Evolutionary conservation across 2,329 filamentous ascomycete species (phyloP).

Genomic region (Cytospora leucostoma): DNA sequence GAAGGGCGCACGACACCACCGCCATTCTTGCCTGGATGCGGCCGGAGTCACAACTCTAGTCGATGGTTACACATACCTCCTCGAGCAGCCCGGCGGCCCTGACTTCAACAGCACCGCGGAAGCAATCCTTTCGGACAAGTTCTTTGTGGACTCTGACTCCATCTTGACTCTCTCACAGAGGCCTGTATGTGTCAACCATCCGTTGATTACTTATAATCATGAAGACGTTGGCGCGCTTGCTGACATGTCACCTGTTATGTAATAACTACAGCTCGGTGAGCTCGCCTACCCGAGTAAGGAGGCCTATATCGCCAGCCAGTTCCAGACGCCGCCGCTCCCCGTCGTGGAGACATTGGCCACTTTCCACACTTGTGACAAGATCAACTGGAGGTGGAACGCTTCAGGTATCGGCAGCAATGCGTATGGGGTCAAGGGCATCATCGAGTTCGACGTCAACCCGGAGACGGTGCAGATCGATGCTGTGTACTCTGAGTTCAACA

Average conservation of each 20-base stretch:
- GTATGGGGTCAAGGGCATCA: conserved; percentile 25
- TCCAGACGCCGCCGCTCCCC: conserved; percentile 21
- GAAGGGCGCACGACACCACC: neutral
- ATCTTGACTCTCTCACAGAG: conserved; percentile 22
- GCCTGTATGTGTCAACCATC: conserved; percentile 2
- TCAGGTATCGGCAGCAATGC: conserved; percentile 22
- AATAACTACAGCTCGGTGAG: conserved; percentile 11
- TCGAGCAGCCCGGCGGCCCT: conserved; percentile 20
- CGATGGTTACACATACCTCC: conserved; percentile 24
- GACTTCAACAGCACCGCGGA: conserved; percentile 25
- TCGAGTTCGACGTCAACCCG: conserved; percentile 17
- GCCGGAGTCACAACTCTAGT: conserved; percentile 12
- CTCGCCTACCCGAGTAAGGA: conserved; percentile 26
- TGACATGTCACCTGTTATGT: neutral
- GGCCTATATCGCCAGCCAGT: conserved; percentile 25
- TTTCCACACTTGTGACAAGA: conserved; percentile 23
- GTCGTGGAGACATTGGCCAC: conserved; percentile 17
- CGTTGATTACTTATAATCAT: neutral
- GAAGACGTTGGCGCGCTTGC: neutral
- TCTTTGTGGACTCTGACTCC: conserved; percentile 23
- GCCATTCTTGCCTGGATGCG: conserved; percentile 3
- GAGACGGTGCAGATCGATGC: conserved; percentile 22
- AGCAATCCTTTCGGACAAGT: conserved; percentile 18
- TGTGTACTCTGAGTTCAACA: conserved; percentile 27
- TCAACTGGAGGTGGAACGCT: conserved; percentile 26